These are phyloP conservation scores for Hemisphaericaspora lyxosophila DNA, from an alignment of 1,139 yeast species.

Conservation along the genomic window DNA sequence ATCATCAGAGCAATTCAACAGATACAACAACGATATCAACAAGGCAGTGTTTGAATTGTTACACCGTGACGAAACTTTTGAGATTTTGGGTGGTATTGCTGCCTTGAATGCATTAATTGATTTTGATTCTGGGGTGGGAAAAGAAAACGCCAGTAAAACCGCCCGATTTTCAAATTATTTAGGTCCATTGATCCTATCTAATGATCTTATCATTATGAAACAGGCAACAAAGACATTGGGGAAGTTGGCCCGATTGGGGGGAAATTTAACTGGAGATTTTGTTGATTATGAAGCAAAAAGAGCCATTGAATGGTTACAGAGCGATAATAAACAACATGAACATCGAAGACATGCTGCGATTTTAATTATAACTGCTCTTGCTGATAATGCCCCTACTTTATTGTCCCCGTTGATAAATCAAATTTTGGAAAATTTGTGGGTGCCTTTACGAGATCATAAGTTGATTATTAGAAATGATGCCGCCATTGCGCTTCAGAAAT, in stretches of 20 bases:
- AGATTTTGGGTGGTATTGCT: constrained; percentile 84
- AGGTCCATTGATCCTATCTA: constrained; percentile 76
- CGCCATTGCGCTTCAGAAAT: constrained; percentile 75
- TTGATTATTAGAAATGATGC: constrained; percentile 77
- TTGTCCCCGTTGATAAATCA: constrained; percentile 76
- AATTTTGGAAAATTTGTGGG: constrained; percentile 82
- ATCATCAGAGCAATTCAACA: constrained; percentile 74
- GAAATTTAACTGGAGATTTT: constrained; percentile 84
- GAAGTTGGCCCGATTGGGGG: constrained; percentile 84
- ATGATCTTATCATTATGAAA: constrained; percentile 80
- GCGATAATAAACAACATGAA: constrained; percentile 74
- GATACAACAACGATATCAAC: constrained; percentile 83
- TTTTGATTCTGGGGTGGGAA: constrained; percentile 63
- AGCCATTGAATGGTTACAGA: constrained; percentile 87
- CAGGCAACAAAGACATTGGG: constrained; percentile 87
- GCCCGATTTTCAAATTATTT: constrained; percentile 88
- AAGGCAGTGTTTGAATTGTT: constrained; percentile 83
- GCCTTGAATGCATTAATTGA: constrained; percentile 88
- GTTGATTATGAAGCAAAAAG: constrained; percentile 90
- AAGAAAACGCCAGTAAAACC: constrained; percentile 84
- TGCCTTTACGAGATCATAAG: constrained; percentile 78
- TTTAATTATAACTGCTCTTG: constrained; percentile 76
- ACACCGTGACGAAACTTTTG: constrained; percentile 69
- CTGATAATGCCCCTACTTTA: constrained; percentile 84
- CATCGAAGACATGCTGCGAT: constrained; percentile 89